Conservation (phyloP, 129 eudicot species). For the Centrapalus pauciflorus region DNA sequence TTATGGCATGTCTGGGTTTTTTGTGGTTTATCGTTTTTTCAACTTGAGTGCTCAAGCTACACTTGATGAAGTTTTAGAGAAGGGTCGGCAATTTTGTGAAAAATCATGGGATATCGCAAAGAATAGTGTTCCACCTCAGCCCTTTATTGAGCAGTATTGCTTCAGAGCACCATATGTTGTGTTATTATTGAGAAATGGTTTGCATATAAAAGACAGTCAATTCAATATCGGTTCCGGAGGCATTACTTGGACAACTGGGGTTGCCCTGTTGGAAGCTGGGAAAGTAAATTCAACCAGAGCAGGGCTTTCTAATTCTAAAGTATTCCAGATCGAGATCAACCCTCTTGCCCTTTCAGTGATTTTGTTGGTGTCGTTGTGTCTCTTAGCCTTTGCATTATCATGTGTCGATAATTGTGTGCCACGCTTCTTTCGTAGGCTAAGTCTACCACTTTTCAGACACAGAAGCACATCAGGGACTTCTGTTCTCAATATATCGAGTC, state of each 20-base stretch:
- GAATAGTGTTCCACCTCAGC: conserved; percentile 86
- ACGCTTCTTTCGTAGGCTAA: conserved; percentile 42
- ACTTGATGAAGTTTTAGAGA: conserved; percentile 68
- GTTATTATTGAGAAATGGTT: conserved; percentile 73
- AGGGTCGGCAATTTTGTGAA: conserved; percentile 69
- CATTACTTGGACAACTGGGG: conserved; percentile 97
- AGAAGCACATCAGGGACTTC: conserved; percentile 46
- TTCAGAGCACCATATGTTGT: conserved; percentile 92
- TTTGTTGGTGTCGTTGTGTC: conserved; percentile 48
- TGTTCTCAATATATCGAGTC: conserved; percentile 66
- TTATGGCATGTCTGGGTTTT: conserved; percentile 91
- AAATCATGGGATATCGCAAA: conserved; percentile 76
- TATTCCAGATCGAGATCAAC: conserved; percentile 49
- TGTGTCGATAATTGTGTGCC: conserved; percentile 46
- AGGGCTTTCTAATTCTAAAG: conserved; percentile 37
- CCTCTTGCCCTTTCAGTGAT: conserved; percentile 52
- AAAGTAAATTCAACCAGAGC: conserved; percentile 42
- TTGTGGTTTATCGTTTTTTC: conserved; percentile 86
- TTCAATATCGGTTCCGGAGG: conserved; percentile 90
- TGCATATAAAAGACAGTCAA: conserved; percentile 71
- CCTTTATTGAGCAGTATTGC: conserved; percentile 93
- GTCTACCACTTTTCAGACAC: conserved; percentile 69
- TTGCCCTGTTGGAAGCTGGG: conserved; percentile 90
- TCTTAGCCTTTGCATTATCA: conserved; percentile 39
- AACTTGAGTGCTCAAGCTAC: conserved; percentile 70